These are phyloP conservation scores for Hortaea werneckii DNA, from an alignment of 2,329 filamentous ascomycete species.

Conservation along the genomic window DNA sequence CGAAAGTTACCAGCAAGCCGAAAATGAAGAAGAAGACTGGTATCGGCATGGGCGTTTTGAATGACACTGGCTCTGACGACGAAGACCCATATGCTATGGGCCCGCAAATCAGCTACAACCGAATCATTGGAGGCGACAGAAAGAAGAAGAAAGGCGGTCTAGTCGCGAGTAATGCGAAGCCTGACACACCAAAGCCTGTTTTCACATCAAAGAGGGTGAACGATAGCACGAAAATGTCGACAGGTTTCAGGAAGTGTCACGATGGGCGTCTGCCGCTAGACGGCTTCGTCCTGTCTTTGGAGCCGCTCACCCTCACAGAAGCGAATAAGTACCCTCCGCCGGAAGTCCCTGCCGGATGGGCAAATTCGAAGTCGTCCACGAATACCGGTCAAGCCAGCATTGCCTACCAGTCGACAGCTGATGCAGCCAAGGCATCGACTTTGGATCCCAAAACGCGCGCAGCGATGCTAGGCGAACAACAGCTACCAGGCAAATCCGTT, in stretches of 20 bases:
- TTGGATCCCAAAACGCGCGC: slow-evolving; percentile 70
- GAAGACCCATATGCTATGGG: slow-evolving; percentile 91
- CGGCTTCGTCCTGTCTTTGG: slow-evolving; percentile 63
- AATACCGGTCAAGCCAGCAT: slow-evolving; percentile 5
- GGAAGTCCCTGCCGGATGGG: slow-evolving; percentile 64
- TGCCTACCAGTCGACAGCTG: slow-evolving; percentile 56
- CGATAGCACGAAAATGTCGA: slow-evolving; percentile 25
- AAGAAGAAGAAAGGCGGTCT: slow-evolving; percentile 45
- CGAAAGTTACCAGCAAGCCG: slow-evolving; percentile 23
- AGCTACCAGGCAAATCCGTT: slow-evolving; percentile 81
- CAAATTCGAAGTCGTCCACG: slow-evolving; percentile 37
- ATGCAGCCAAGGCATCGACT: slow-evolving; percentile 66
- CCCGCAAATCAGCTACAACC: slow-evolving; percentile 79
- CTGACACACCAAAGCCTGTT: slow-evolving; percentile 46
- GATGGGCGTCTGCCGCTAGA: slow-evolving; percentile 72
- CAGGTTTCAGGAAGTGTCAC: slow-evolving; percentile 59
- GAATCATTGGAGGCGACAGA: slow-evolving; percentile 69
- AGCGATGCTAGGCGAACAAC: slow-evolving; percentile 67
- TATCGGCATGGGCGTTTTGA: slow-evolving; percentile 79
- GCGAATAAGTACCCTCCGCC: slow-evolving; percentile 52
- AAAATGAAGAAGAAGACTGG: slow-evolving; percentile 54
- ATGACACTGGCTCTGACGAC: slow-evolving; percentile 89
- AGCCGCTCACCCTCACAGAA: slow-evolving; percentile 31
- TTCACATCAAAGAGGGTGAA: slow-evolving; percentile 60
- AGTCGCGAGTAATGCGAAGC: slow-evolving; percentile 13